phyloP scores from a whole-genome alignment of 1,284 basidiomycete species.

The Megacollybia platyphylla region DNA sequence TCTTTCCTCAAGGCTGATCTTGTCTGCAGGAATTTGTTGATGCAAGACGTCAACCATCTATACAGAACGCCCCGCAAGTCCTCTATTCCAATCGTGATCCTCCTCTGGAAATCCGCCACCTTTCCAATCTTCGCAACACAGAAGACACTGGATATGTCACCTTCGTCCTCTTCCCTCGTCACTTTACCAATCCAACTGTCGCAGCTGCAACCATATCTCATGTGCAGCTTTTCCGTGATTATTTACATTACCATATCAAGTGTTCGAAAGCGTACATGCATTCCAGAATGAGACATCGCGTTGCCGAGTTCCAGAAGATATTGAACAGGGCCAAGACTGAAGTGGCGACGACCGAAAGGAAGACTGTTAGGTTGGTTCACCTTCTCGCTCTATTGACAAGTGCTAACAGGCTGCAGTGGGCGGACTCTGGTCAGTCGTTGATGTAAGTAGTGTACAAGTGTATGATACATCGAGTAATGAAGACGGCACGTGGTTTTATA shows the following conservation, averaged over 20 bases:
- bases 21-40: slow-evolving; percentile 90
- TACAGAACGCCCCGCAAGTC: slow-evolving; percentile 97
- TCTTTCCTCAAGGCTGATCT: background rate
- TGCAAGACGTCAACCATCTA: slow-evolving; percentile 82
- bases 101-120: slow-evolving; percentile 87
- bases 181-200: slow-evolving; percentile 71
- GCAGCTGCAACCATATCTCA: slow-evolving; percentile 86
- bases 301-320: slow-evolving; percentile 95
- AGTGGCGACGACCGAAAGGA: slow-evolving; percentile 71
- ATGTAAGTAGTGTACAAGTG: background rate
- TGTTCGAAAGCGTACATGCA: slow-evolving; percentile 99
- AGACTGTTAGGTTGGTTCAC: slow-evolving; percentile 74
- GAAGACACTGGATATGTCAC: slow-evolving; percentile 98
- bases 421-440: slow-evolving; percentile 10
- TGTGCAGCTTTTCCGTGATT: slow-evolving; percentile 96
- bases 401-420: slow-evolving; percentile 7
- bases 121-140: slow-evolving; percentile 69
- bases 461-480: too few species aligned
- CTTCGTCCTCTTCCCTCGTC: slow-evolving; percentile 95
- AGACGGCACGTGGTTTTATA: too few species aligned
- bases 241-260: slow-evolving; percentile 99
- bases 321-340: slow-evolving; percentile 98
- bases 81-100: slow-evolving; percentile 95
- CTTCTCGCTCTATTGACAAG: background rate
- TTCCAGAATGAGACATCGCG: slow-evolving; percentile 90